Conservation (phyloP, 164 flowering plant species). For the Pachysandra terminalis region DNA sequence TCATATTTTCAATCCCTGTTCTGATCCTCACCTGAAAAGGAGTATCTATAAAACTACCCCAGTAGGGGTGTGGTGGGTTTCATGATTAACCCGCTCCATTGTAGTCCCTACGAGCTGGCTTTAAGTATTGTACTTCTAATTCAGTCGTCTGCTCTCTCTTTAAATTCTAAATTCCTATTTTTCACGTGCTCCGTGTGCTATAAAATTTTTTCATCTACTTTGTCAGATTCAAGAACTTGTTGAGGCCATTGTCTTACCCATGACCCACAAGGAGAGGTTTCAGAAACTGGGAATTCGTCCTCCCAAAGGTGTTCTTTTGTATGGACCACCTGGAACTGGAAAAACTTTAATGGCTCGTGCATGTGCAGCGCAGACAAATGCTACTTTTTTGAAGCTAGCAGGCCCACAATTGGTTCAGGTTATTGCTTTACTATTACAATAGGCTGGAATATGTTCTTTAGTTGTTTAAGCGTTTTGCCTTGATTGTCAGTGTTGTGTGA, state of each 20-base stretch:
- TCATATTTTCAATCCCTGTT: too few relatives aligned
- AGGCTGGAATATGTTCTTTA: neutral
- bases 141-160: too few relatives aligned
- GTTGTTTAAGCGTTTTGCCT: too few relatives aligned
- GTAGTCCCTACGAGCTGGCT: too few relatives aligned
- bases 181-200: too few relatives aligned
- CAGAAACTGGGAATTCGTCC: slow-evolving; percentile 87
- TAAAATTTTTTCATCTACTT: neutral
- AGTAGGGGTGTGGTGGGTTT: too few relatives aligned
- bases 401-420: slow-evolving; percentile 98
- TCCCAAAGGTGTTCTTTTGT: slow-evolving; percentile 89
- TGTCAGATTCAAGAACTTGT: slow-evolving; percentile 89
- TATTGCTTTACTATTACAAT: neutral
- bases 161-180: too few relatives aligned
- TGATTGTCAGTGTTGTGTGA: too few relatives aligned
- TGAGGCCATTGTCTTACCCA: slow-evolving; percentile 96
- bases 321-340: slow-evolving; percentile 98
- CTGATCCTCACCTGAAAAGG: too few relatives aligned
- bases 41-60: too few relatives aligned
- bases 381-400: slow-evolving; percentile 91
- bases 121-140: too few relatives aligned
- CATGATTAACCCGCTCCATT: too few relatives aligned
- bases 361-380: slow-evolving; percentile 97
- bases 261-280: slow-evolving; percentile 94
- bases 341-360: slow-evolving; percentile 97